These are phyloP conservation scores for Graphilbum sp. DNA, from an alignment of 2,329 filamentous ascomycete species.

Conservation along the genomic window DNA sequence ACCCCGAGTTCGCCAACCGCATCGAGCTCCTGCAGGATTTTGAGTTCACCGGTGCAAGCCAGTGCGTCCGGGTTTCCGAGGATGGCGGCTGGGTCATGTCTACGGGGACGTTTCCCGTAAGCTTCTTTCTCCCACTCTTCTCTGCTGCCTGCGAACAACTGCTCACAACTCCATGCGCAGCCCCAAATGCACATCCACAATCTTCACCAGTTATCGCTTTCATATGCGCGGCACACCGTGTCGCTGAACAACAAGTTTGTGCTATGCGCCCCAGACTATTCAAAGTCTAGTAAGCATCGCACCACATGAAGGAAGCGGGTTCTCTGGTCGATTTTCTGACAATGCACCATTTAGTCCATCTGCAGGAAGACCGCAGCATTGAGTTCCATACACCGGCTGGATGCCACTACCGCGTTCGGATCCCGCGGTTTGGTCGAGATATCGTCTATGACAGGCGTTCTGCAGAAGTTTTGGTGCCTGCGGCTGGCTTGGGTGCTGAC, in stretches of 20 bases:
- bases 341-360: constrained; percentile 53
- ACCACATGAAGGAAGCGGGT: no score
- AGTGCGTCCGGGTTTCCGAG: constrained; percentile 76
- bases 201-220: constrained; percentile 82
- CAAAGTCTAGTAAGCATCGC: constrained; percentile 56
- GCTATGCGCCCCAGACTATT: constrained; percentile 77
- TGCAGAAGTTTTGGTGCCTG: constrained; percentile 72
- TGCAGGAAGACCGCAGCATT: constrained; percentile 79
- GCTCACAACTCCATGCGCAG: background rate
- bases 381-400: constrained; percentile 87
- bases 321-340: constrained; percentile 83
- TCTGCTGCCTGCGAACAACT: background rate
- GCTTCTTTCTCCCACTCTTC: background rate
- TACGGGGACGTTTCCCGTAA: constrained; percentile 53
- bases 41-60: constrained; percentile 71
- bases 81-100: constrained; percentile 98
- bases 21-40: constrained; percentile 95
- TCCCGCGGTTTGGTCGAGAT: constrained; percentile 86
- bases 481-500: constrained; percentile 74
- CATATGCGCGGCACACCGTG: constrained; percentile 81
- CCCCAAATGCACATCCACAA: constrained; percentile 87
- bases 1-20: constrained; percentile 82
- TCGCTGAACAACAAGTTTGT: constrained; percentile 84
- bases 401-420: constrained; percentile 73
- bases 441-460: constrained; percentile 68